These are phyloP conservation scores for Ailanthus altissimus DNA, from an alignment of 345 rosid genomes.

Conservation along the genomic window DNA sequence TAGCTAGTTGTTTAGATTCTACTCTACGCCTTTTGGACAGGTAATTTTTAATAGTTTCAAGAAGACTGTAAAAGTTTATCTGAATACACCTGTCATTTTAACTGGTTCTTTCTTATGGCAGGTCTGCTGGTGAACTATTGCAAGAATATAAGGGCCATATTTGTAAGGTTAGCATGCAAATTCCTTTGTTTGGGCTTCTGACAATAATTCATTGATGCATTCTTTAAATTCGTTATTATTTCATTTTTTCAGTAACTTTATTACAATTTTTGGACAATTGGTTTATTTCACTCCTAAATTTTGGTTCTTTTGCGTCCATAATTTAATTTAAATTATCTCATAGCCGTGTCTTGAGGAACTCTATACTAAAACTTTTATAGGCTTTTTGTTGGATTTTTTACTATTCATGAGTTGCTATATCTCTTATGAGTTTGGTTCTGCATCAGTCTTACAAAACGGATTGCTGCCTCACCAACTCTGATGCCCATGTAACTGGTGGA, in stretches of 20 bases:
- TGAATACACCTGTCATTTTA: not conserved
- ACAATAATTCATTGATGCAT: not conserved
- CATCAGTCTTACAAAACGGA: constrained; percentile 87
- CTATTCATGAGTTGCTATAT: constrained; percentile 11
- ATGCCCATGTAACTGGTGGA: constrained; percentile 87
- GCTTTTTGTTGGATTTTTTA: not conserved
- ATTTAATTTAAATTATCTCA: not conserved
- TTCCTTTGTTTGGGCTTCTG: constrained; percentile 11
- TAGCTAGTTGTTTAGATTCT: constrained; percentile 92
- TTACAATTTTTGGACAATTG: not conserved
- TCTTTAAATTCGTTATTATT: constrained; percentile 11
- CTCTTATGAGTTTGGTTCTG: constrained; percentile 15
- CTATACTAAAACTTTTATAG: not conserved
- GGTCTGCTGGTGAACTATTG: constrained; percentile 79
- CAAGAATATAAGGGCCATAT: constrained; percentile 94
- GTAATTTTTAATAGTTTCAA: constrained; percentile 29
- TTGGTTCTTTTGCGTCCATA: not conserved
- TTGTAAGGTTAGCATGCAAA: constrained; percentile 69
- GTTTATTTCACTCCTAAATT: not conserved
- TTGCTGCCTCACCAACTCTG: constrained; percentile 86
- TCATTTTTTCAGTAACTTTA: not conserved
- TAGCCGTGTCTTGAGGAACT: constrained; percentile 5
- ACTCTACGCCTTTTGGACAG: constrained; percentile 84
- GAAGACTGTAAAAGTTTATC: not conserved
- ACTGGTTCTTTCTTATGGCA: constrained; percentile 34